Percentiles rank a stretch among this genome's conserved stretches.
Evolutionary conservation across 2,329 filamentous ascomycete genomes (phyloP).

Genomic region (Epichloe typhina): DNA sequence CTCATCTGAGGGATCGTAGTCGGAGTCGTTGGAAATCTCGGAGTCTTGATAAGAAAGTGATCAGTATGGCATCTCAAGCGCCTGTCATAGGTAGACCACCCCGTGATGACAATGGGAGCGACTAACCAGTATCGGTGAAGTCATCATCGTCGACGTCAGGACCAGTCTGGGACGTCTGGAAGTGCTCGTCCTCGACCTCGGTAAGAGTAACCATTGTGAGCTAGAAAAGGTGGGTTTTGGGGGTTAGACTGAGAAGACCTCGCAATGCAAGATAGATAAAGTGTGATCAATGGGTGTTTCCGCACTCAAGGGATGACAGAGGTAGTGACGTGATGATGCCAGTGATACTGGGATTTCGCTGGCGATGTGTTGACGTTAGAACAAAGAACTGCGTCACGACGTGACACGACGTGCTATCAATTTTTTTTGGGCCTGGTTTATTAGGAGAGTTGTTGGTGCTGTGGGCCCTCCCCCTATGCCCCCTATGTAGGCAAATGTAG

Average conservation of each 20-base stretch:
- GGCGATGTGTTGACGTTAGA: neutral
- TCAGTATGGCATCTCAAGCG: slow-evolving; percentile 1
- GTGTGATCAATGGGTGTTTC: neutral
- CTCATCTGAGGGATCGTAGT: slow-evolving; percentile 47
- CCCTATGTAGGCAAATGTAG: neutral
- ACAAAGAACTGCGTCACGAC: slow-evolving; percentile 1
- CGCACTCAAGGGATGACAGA: neutral
- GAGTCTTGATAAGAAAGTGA: slow-evolving; percentile 42
- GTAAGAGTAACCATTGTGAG: slow-evolving; percentile 84
- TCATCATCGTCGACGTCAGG: slow-evolving; percentile 80
- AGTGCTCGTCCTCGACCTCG: slow-evolving; percentile 94
- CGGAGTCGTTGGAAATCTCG: slow-evolving; percentile 70
- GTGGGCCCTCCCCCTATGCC: neutral
- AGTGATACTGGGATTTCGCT: neutral
- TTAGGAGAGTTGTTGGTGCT: neutral
- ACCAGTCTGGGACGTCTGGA: slow-evolving; percentile 55
- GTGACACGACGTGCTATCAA: slow-evolving; percentile 1
- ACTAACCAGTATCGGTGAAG: slow-evolving; percentile 82
- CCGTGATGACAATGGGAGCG: neutral
- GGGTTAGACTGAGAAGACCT: neutral
- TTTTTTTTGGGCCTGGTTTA: neutral
- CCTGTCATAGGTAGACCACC: neutral
- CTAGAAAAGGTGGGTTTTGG: neutral
- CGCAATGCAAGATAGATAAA: neutral
- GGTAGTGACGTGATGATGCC: neutral